phyloP scores from a whole-genome alignment of 345 rosid genomes.

The Jatropha curcas region DNA sequence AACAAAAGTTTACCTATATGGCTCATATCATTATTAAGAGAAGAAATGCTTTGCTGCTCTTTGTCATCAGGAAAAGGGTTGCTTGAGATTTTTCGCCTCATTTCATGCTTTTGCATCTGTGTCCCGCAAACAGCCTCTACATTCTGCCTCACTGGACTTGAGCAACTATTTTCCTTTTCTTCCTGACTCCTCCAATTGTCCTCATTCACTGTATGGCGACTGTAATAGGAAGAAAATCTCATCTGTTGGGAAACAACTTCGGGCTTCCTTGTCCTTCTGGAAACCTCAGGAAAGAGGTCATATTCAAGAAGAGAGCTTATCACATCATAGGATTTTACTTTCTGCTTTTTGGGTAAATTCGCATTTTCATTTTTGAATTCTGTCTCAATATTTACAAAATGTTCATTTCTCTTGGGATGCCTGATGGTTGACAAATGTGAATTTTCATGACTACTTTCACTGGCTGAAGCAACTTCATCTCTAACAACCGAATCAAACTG shows the following conservation, averaged over 20 bases:
- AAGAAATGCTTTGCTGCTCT: slow-evolving; percentile 16
- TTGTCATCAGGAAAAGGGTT: slow-evolving; percentile 16
- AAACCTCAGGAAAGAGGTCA: slow-evolving; percentile 37
- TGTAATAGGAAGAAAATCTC: slow-evolving; percentile 36
- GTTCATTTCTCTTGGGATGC: slow-evolving; percentile 38
- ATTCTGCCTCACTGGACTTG: slow-evolving; percentile 23
- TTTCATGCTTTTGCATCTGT: slow-evolving; percentile 17
- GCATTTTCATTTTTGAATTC: slow-evolving; percentile 37
- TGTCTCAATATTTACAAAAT: slow-evolving; percentile 24
- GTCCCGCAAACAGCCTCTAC: slow-evolving; percentile 21
- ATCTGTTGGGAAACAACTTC: slow-evolving; percentile 29
- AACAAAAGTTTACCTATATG: slow-evolving; percentile 30
- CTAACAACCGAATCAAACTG: slow-evolving; percentile 15
- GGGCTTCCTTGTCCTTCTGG: slow-evolving; percentile 24
- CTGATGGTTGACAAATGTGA: slow-evolving; percentile 29
- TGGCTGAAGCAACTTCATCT: slow-evolving; percentile 27
- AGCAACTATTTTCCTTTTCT: slow-evolving; percentile 29
- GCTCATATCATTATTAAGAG: slow-evolving; percentile 14
- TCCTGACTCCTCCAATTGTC: slow-evolving; percentile 35
- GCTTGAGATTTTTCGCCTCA: slow-evolving; percentile 4
- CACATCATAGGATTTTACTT: slow-evolving; percentile 36
- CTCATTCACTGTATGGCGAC: slow-evolving; percentile 34
- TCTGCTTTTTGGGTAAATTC: slow-evolving; percentile 31
- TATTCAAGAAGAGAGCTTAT: slow-evolving; percentile 42
- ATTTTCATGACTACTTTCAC: slow-evolving; percentile 31